Percentiles rank a stretch among this genome's conserved stretches.
Evolutionary conservation across 2,329 filamentous ascomycete species (phyloP).

Genomic region (Bertia moriformis): DNA sequence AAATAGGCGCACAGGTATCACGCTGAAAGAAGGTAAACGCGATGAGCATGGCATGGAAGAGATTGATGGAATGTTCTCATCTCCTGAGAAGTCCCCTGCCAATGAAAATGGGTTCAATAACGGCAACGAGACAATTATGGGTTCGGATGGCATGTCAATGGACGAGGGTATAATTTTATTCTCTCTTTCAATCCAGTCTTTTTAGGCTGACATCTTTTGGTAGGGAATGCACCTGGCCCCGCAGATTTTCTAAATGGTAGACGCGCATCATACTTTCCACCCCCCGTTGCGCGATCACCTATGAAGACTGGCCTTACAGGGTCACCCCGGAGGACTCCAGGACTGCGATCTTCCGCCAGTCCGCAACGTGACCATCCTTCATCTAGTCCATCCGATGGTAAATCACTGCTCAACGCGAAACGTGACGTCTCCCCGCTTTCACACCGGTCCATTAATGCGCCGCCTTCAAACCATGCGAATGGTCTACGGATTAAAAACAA

Average conservation of each 20-base stretch:
- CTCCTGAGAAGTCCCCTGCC: slow-evolving; percentile 49
- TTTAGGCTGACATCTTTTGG: no score
- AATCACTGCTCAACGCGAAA: slow-evolving; percentile 4
- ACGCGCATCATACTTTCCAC: slow-evolving; percentile 18
- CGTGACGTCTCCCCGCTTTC: slow-evolving; percentile 13
- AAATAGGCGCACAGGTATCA: slow-evolving; percentile 74
- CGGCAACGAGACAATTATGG: slow-evolving; percentile 15
- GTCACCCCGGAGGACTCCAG: slow-evolving; percentile 22
- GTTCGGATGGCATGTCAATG: slow-evolving; percentile 23
- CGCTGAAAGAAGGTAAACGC: slow-evolving; percentile 64
- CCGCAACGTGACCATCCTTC: slow-evolving; percentile 4
- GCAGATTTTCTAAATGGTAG: slow-evolving; percentile 19
- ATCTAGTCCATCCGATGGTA: slow-evolving; percentile 4
- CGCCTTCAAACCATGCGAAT: slow-evolving; percentile 5
- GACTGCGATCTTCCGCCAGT: slow-evolving; percentile 21
- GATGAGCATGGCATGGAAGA: slow-evolving; percentile 89
- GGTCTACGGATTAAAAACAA: neutral
- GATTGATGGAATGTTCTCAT: slow-evolving; percentile 77
- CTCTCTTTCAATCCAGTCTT: no score
- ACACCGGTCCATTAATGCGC: slow-evolving; percentile 5
- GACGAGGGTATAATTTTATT: neutral
- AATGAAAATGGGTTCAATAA: slow-evolving; percentile 12
- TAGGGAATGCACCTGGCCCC: slow-evolving; percentile 23
- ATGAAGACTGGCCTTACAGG: slow-evolving; percentile 24
- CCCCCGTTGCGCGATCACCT: slow-evolving; percentile 24